A percentile compares a stretch with the other conserved stretches of the same genome.
Evolutionary conservation across 805 yeast genomes (phyloP).

Genomic region (Lachancea sp.): DNA sequence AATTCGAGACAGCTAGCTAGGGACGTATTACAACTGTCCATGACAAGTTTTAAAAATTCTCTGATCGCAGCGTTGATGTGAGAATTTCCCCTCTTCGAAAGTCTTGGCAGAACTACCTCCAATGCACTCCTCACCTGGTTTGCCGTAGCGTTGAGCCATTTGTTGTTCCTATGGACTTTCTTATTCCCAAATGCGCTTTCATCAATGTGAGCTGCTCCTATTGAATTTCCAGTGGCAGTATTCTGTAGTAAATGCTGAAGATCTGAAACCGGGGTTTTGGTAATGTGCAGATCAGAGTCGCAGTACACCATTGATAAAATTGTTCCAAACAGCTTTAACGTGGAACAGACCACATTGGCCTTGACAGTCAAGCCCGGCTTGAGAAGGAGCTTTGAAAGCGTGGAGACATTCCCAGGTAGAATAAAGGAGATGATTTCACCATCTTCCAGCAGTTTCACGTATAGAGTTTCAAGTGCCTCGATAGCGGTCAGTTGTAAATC

Average conservation of each 20-base stretch:
- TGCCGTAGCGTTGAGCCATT: constrained; percentile 52
- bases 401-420: constrained; percentile 47
- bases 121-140: constrained; percentile 45
- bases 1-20: constrained; percentile 18
- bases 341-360: constrained; percentile 32
- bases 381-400: constrained; percentile 36
- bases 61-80: constrained; percentile 15
- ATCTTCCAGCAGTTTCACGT: constrained; percentile 33
- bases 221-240: neutral
- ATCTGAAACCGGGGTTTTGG: neutral
- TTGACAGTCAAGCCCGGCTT: constrained; percentile 33
- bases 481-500: constrained; percentile 33
- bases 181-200: constrained; percentile 14
- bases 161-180: constrained; percentile 38
- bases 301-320: constrained; percentile 36
- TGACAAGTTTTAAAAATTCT: constrained; percentile 13
- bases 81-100: constrained; percentile 22
- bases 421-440: constrained; percentile 46
- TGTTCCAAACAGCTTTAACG: constrained; percentile 29
- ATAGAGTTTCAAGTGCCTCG: constrained; percentile 33
- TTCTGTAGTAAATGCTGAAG: neutral
- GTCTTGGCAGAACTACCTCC: constrained; percentile 28
- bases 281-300: constrained; percentile 34
- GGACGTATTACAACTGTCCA: constrained; percentile 15
- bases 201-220: constrained; percentile 5